Percentiles rank a stretch among this genome's conserved stretches.
Conservation (phyloP, 768 basidiomycete species). For the Phanerodontia chrysosporium region DNA sequence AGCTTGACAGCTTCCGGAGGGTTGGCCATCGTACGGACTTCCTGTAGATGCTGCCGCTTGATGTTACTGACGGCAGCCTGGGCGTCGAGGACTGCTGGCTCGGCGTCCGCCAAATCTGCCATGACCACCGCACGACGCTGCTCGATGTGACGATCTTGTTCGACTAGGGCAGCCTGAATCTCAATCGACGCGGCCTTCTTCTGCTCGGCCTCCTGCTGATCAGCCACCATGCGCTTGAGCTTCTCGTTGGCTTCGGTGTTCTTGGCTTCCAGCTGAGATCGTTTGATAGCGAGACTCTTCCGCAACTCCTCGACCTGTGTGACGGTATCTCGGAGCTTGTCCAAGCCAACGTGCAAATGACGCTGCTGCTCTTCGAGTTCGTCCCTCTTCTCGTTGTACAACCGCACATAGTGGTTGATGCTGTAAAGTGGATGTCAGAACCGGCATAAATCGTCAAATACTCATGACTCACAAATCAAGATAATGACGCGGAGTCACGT, state of each 20-base stretch:
- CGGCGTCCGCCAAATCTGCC: constrained; percentile 94
- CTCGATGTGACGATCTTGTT: constrained; percentile 86
- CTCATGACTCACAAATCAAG: constrained; percentile 83
- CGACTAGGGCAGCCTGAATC: constrained; percentile 89
- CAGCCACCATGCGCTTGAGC: constrained; percentile 94
- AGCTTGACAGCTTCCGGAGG: constrained; percentile 97
- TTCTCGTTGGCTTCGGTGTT: constrained; percentile 96
- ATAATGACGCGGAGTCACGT: constrained; percentile 96
- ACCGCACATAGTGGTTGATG: constrained; percentile 94
- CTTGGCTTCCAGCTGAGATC: constrained; percentile 89
- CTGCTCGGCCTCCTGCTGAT: constrained; percentile 98
- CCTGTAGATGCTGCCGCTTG: constrained; percentile 91
- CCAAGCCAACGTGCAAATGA: constrained; percentile 95
- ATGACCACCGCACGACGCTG: constrained; percentile 86
- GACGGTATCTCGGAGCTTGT: constrained; percentile 94
- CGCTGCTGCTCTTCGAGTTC: constrained; percentile 98
- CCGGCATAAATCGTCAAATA: not conserved
- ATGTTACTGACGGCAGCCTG: constrained; percentile 96
- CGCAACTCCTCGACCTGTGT: constrained; percentile 95
- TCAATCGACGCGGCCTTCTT: constrained; percentile 96
- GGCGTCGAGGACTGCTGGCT: constrained; percentile 94
- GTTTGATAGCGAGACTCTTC: constrained; percentile 91
- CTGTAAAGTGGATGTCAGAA: constrained; percentile 36
- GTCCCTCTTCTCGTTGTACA: constrained; percentile 94
- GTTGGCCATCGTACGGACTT: constrained; percentile 97